Evolutionary conservation across 495 filamentous ascomycete species (phyloP).

Genomic region (Viridothelium virens): DNA sequence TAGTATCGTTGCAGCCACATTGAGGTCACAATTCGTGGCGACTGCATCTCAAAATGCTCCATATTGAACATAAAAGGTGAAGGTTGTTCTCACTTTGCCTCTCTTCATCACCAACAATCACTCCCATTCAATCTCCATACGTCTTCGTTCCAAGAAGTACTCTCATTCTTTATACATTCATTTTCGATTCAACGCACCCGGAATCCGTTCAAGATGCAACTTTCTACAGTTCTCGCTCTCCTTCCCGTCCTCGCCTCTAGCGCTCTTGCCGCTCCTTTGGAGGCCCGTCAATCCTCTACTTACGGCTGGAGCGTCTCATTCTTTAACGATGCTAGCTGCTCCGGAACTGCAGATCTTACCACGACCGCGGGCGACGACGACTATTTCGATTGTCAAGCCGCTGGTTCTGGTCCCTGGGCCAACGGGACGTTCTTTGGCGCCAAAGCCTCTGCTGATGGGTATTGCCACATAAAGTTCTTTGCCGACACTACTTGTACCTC

Average conservation of each 20-base stretch:
- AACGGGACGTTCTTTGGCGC: conserved; percentile 4
- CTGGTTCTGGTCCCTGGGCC: not conserved
- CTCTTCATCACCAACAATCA: not conserved
- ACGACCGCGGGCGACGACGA: not conserved
- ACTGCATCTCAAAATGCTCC: too few species aligned
- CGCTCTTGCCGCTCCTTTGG: not conserved
- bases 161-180: not conserved
- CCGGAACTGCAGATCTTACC: not conserved
- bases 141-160: not conserved
- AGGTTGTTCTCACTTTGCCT: too few species aligned
- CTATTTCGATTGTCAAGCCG: conserved; percentile 2
- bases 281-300: not conserved
- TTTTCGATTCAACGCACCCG: not conserved
- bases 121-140: too few species aligned
- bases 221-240: not conserved
- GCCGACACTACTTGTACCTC: not conserved
- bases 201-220: not conserved
- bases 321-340: conserved; percentile 1
- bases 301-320: conserved; percentile 7
- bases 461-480: conserved; percentile 7
- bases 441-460: not conserved
- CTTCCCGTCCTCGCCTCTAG: conserved; percentile 1
- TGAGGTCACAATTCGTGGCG: too few species aligned
- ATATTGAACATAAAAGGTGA: too few species aligned
- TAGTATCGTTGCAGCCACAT: too few species aligned